Base-by-base conservation (phyloP, 2,329 filamentous ascomycete species). In the Cordyceps sp. region DNA sequence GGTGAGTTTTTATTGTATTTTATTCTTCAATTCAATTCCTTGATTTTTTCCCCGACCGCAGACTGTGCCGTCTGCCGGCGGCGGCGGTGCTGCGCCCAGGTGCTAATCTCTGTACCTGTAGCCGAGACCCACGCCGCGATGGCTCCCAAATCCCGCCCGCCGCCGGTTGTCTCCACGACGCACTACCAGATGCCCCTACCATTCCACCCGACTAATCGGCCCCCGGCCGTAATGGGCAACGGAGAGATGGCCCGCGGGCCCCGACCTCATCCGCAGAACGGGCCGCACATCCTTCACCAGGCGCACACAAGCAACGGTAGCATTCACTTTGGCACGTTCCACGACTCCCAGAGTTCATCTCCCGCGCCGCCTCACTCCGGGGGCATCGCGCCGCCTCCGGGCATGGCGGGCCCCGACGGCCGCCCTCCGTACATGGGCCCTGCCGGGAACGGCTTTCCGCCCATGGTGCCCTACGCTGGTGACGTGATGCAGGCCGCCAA, bases 321-420 rank as follows among this genome's bases (percentile, higher is more conserved):
- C 45, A 52, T 73, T 32, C 59, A 72, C 38, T 73, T 75, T 42
- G 66, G 66, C 22, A 57, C 56, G 6, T 65, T 68, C 37, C 53
- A 61, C 21, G 63, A 60, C 14, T 75, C 72, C 10, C 64, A 66
- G 42, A 64, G 59, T 33, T 66, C 70, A 1, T 76, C 72, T 5
- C 72, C 72, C 2, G 66, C 57, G 15, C 61, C 61, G 26, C 66
- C 66, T 32, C 57, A 51, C 29, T 60, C 60, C 12, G 58, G 55
- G 22, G 58, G 55, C 33, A 61, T 64, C 32, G 59, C 60, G 29
- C 60, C 61, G 30, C 65, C 65, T 26, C 62, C 66, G n/a, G 56
- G 58, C 7, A 55, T 62, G 40, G 41, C 54, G 9, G 42, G 45
- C 6, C 46, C 46, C 6, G 48, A 54, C 33, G 51, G 50, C 19